These are phyloP conservation scores for Nannochloris sp. DNA, from an alignment of 139 green algal genomes.

Conservation along the genomic window DNA sequence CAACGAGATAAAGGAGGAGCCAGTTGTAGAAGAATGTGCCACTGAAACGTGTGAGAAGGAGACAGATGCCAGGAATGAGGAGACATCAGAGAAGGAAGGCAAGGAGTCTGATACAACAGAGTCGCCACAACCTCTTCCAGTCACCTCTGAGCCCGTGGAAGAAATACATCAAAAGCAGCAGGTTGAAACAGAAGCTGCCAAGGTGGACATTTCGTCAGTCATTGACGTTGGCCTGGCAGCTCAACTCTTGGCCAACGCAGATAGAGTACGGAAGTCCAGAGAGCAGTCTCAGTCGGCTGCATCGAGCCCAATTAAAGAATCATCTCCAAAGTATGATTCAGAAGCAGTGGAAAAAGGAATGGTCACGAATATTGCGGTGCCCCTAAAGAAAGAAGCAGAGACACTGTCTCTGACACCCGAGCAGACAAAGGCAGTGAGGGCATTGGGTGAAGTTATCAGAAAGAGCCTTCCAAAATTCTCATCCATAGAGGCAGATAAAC, in stretches of 20 bases:
- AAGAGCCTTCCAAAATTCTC: conserved; percentile 3
- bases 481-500: conserved; percentile 4
- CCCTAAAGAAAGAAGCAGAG: not conserved
- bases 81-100: too few relatives aligned
- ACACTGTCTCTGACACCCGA: conserved; percentile 1
- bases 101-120: too few relatives aligned
- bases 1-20: too few relatives aligned
- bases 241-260: conserved; percentile 1
- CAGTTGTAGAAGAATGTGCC: too few relatives aligned
- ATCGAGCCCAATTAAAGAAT: not conserved
- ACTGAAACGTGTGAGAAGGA: too few relatives aligned
- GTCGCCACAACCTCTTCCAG: too few relatives aligned
- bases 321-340: not conserved
- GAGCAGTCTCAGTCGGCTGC: not conserved
- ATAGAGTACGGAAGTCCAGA: not conserved
- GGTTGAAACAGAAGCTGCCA: not conserved
- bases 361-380: too few relatives aligned
- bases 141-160: too few relatives aligned
- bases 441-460: conserved; percentile 2
- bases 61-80: too few relatives aligned
- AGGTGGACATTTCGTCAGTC: not conserved
- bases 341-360: not conserved
- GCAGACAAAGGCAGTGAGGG: not conserved
- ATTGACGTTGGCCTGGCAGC: not conserved
- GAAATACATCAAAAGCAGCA: too few relatives aligned